Evolutionary conservation across 257 asterid genomes (phyloP).

Genomic region (Gentiana straminea): DNA sequence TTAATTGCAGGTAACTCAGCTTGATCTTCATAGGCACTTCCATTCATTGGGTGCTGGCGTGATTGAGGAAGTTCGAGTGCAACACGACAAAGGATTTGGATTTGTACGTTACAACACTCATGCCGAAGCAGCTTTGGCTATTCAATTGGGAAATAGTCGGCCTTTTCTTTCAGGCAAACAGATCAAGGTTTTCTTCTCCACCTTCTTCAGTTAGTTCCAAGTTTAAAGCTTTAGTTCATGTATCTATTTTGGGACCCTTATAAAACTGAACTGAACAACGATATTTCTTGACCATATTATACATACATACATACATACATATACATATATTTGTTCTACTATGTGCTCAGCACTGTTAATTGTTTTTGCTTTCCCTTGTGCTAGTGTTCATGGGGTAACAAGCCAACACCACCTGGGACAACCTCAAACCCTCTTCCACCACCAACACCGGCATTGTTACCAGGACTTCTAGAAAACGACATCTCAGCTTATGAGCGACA

Average conservation of each 20-base stretch:
- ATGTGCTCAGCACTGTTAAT: too few species aligned
- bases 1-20: conserved; percentile 58
- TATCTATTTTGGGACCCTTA: too few species aligned
- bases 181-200: conserved; percentile 51
- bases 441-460: conserved; percentile 51
- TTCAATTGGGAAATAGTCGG: conserved; percentile 71
- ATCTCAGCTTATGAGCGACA: conserved; percentile 68
- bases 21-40: conserved; percentile 89
- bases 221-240: too few species aligned
- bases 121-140: conserved; percentile 84
- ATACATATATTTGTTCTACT: too few species aligned
- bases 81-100: conserved; percentile 93
- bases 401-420: conserved; percentile 90
- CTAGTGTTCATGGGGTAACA: conserved; percentile 97
- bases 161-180: conserved; percentile 63
- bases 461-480: conserved; percentile 52
- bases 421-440: conserved; percentile 85
- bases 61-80: conserved; percentile 90
- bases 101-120: conserved; percentile 82
- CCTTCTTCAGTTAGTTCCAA: neutral
- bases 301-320: too few species aligned
- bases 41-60: conserved; percentile 80
- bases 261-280: too few species aligned
- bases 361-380: neutral
- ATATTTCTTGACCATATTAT: too few species aligned